phyloP scores from a whole-genome alignment of 768 basidiomycete species.

The Phlebiopsis gigantea region DNA sequence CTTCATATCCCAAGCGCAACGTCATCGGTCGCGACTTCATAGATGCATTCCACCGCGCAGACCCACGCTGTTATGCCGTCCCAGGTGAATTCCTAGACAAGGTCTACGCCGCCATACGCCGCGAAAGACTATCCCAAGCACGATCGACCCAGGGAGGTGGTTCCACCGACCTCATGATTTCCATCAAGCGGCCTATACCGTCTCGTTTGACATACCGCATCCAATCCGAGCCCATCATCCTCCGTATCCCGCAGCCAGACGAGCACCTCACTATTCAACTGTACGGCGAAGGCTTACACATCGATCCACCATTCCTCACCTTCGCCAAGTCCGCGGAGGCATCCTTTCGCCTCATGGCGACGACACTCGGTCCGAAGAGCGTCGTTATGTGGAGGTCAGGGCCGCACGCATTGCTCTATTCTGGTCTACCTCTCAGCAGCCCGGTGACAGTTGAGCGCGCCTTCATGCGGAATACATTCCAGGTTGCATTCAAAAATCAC shows the following conservation, averaged over 20 bases:
- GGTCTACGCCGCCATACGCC: constrained; percentile 72
- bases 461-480: constrained; percentile 97
- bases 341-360: constrained; percentile 90
- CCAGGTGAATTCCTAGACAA: constrained; percentile 72
- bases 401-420: constrained; percentile 75
- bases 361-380: constrained; percentile 73
- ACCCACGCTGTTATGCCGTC: constrained; percentile 59
- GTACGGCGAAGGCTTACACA: constrained; percentile 80
- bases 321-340: constrained; percentile 77
- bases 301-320: constrained; percentile 80
- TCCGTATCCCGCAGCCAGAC: constrained; percentile 83
- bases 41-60: constrained; percentile 76
- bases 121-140: constrained; percentile 70
- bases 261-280: constrained; percentile 78
- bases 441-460: constrained; percentile 80
- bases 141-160: constrained; percentile 37
- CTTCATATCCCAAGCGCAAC: constrained; percentile 48
- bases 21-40: constrained; percentile 77
- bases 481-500: constrained; percentile 77
- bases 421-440: constrained; percentile 74
- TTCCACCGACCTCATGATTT: constrained; percentile 40
- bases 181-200: constrained; percentile 71
- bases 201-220: constrained; percentile 78
- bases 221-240: constrained; percentile 82
- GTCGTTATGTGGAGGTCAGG: constrained; percentile 84